Base-by-base conservation (phyloP, 176 grass and related monocot species). In the Canna indica region DNA sequence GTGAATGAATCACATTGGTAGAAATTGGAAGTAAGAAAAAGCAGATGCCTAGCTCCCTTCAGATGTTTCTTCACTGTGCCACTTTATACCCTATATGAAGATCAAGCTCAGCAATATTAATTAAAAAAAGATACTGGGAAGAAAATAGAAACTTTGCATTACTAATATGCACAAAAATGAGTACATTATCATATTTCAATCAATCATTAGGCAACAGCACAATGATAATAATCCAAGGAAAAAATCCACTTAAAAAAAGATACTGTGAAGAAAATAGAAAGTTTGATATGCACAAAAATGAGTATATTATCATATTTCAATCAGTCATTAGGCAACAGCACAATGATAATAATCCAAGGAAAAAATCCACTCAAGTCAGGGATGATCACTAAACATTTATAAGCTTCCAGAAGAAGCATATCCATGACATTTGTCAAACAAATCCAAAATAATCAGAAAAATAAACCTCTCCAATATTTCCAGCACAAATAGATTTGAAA, bases 51-150 rank as follows among this genome's bases (percentile, higher is more conserved):
- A 60, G 24, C 27, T 5, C 26, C 58, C 58, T 30, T 30, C 11
- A 60, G 58, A 30, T 60, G 58, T 60, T 60, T 60, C 58, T 60
- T 60, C 58, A 60, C 27, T 11, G 11, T 60, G 26, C 58, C 58
- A 60, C 31, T 60, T n/a, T 16, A 60, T 60, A 31, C 58, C 58
- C 58, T 60, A 60, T 1, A n/a, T 6, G 50, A 54, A 54, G 50
- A n/a, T n/a, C 50, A n/a, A 5, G 18, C 16, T 54, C 17, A n/a
- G 16, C 17, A 4, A 29, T 60, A 1, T 13, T 9, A 60, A 60
- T 30, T 30, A 60, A 30, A 13, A 30, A 13, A 60, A 12, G 58
- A 30, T 4, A 28, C 1, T 32, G 27, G n/a, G n/a, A 54, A 20
- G n/a, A 7, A 52, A 54, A 54, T 2, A 54, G 17, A n/a, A n/a